Conservation (phyloP, 805 yeast species). For the Komagataella populi region DNA sequence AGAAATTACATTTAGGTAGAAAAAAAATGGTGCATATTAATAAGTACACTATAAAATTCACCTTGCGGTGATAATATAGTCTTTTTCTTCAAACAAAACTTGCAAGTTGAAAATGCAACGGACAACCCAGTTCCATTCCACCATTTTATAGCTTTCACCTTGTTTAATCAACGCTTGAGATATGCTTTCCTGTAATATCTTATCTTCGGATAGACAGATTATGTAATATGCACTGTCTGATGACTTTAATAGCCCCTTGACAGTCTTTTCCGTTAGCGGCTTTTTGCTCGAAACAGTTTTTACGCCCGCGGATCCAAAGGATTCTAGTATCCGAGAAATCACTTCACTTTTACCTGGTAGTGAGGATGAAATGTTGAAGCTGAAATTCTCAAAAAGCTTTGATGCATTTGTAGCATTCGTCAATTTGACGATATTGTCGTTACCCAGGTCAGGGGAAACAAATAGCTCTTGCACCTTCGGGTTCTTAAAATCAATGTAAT, state of each 20-base stretch:
- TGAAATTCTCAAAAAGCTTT: constrained; percentile 30
- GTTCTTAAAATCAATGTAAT: constrained; percentile 17
- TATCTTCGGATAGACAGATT: constrained; percentile 17
- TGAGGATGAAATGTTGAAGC: constrained; percentile 39
- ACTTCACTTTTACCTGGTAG: constrained; percentile 49
- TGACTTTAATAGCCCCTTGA: neutral
- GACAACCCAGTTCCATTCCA: constrained; percentile 59
- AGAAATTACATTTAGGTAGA: neutral
- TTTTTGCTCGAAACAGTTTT: constrained; percentile 7
- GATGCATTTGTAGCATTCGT: constrained; percentile 8
- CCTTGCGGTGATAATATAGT: neutral
- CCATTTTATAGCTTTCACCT: constrained; percentile 17
- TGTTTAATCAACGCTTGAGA: constrained; percentile 8
- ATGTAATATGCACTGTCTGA: constrained; percentile 12
- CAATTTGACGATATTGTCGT: constrained; percentile 7
- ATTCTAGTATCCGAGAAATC: constrained; percentile 38
- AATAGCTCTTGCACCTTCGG: constrained; percentile 21
- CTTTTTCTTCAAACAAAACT: constrained; percentile 6
- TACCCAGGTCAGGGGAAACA: constrained; percentile 9
- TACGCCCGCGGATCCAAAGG: constrained; percentile 38
- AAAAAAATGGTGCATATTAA: neutral
- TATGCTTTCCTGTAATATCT: constrained; percentile 16
- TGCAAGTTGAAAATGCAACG: constrained; percentile 35
- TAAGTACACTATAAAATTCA: neutral
- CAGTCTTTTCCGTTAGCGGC: constrained; percentile 1